phyloP scores from a whole-genome alignment of 148 eudicot genomes.

The Mesembryanthemum crystallinum region DNA sequence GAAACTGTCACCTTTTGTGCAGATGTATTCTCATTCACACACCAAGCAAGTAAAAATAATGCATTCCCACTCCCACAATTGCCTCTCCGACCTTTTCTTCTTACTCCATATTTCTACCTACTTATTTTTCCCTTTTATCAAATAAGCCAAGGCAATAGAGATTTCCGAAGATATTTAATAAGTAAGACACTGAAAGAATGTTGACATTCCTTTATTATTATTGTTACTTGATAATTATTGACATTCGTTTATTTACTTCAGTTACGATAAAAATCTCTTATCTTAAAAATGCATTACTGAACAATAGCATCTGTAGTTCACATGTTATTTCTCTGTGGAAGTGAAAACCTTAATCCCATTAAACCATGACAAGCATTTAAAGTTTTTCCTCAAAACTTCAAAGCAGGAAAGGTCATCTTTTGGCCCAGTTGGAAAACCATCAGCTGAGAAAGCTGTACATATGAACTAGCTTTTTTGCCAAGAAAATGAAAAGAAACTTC shows the following conservation, averaged over 20 bases:
- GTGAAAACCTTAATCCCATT: background rate
- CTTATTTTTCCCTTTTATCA: too few relatives aligned
- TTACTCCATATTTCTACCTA: background rate
- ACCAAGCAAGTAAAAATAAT: background rate
- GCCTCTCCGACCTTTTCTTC: background rate
- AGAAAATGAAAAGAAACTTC: slow-evolving; percentile 2
- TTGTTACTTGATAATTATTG: too few relatives aligned
- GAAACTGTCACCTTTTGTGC: too few relatives aligned
- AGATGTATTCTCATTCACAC: background rate
- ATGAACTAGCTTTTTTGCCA: background rate
- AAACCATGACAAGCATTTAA: background rate
- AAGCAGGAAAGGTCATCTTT: background rate
- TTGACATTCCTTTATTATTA: background rate
- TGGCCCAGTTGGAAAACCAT: background rate
- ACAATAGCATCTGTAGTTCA: background rate
- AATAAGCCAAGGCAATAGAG: background rate
- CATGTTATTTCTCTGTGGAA: background rate
- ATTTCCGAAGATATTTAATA: background rate
- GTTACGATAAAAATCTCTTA: background rate
- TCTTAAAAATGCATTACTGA: background rate
- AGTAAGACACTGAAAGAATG: background rate
- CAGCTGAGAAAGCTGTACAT: slow-evolving; percentile 2
- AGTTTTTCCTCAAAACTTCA: background rate
- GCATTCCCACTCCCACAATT: background rate
- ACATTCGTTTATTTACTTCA: background rate